Conservation (phyloP, 176 grass and related monocot species). For the Tuctoria greenei region DNA sequence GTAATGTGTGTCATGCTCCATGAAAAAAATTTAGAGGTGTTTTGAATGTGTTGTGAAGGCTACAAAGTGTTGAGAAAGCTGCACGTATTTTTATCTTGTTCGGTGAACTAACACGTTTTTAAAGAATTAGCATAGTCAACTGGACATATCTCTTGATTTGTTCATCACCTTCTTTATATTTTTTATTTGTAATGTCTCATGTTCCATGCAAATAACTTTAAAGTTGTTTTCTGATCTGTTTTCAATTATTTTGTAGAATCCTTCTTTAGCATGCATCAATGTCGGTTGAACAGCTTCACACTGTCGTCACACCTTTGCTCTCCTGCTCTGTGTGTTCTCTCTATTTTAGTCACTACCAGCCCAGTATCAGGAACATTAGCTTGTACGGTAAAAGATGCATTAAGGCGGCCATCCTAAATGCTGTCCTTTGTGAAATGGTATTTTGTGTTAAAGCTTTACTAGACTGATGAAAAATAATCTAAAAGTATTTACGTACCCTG, state of each 20-base stretch:
- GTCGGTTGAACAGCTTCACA: neutral
- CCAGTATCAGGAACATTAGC: neutral
- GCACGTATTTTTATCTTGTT: slow-evolving; percentile 50
- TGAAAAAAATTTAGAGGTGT: neutral
- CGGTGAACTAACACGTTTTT: neutral
- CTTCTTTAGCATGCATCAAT: neutral
- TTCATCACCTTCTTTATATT: neutral
- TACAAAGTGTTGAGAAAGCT: slow-evolving; percentile 83
- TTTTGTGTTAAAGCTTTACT: too few relatives aligned
- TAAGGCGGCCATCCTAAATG: neutral
- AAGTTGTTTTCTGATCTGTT: neutral
- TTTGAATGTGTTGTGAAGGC: too few relatives aligned
- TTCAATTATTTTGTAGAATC: neutral
- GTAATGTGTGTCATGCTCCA: neutral
- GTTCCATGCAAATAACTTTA: neutral
- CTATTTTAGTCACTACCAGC: neutral
- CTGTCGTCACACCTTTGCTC: neutral
- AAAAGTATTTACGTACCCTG: too few relatives aligned
- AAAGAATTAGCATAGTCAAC: neutral
- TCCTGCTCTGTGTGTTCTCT: neutral
- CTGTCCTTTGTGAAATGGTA: neutral
- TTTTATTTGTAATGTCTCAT: slow-evolving; percentile 3
- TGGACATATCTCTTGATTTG: neutral
- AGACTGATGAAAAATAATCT: too few relatives aligned
- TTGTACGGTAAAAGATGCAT: slow-evolving; percentile 16